Conservation (phyloP, 768 basidiomycete genomes). For the Saitozyma sp. region DNA sequence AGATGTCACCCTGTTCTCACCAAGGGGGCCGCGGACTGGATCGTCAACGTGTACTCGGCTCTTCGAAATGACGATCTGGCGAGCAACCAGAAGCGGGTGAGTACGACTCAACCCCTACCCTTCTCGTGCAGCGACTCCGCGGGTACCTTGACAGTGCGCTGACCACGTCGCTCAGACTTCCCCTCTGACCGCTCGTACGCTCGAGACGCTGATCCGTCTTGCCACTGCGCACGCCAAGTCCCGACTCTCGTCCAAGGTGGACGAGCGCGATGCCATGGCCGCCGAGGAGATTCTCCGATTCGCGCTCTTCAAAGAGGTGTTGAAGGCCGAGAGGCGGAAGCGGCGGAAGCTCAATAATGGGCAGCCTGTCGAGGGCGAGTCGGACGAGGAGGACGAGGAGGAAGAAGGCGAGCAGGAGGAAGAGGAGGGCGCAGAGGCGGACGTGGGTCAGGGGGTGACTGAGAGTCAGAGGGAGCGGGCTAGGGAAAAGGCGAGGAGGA, state of each 20-base stretch:
- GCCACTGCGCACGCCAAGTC: conserved; percentile 98
- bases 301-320: conserved; percentile 95
- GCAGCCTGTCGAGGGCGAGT: conserved; percentile 55
- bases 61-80: conserved; percentile 90
- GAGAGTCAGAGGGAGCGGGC: conserved; percentile 57
- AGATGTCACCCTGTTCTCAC: conserved; percentile 80
- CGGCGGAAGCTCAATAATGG: conserved; percentile 81
- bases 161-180: conserved; percentile 70
- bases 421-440: conserved; percentile 66
- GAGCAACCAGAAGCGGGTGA: conserved; percentile 76
- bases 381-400: conserved; percentile 57
- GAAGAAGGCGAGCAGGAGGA: conserved; percentile 58
- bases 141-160: conserved; percentile 6
- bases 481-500: conserved; percentile 47
- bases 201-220: conserved; percentile 96
- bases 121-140: no score
- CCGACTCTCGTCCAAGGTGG: conserved; percentile 79
- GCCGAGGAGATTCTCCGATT: conserved; percentile 96
- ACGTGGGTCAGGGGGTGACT: conserved; percentile 60
- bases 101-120: conserved; percentile 44
- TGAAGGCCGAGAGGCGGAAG: conserved; percentile 75
- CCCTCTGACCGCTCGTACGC: conserved; percentile 93
- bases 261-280: conserved; percentile 77
- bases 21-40: conserved; percentile 89
- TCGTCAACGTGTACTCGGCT: conserved; percentile 86